phyloP scores from a whole-genome alignment of 1,139 yeast species.

The Saccharomyces hybrid region DNA sequence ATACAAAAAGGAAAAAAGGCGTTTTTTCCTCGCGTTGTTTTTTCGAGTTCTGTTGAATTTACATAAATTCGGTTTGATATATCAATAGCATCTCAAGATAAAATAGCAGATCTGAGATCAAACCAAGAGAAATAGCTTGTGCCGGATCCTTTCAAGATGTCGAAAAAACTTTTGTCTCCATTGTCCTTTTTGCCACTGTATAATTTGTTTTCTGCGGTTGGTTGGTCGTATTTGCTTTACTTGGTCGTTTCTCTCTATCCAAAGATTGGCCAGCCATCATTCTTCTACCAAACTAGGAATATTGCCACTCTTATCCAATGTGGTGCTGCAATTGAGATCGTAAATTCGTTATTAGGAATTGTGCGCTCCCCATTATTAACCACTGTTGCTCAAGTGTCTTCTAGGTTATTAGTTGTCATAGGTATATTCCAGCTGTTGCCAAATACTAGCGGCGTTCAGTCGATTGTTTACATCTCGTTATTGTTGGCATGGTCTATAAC shows the following conservation, averaged over 20 bases:
- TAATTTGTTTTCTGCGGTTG: slow-evolving; percentile 56
- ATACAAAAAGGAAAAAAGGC: neutral
- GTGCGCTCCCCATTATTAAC: slow-evolving; percentile 83
- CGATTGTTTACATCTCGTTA: slow-evolving; percentile 59
- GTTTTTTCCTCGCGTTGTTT: neutral
- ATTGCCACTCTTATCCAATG: slow-evolving; percentile 68
- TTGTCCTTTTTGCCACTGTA: slow-evolving; percentile 37
- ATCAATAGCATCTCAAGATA: too few relatives aligned
- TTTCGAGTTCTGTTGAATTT: neutral
- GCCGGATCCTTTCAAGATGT: slow-evolving; percentile 7
- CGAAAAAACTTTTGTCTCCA: slow-evolving; percentile 17
- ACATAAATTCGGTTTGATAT: neutral
- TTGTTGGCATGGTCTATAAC: slow-evolving; percentile 84
- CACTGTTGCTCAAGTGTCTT: slow-evolving; percentile 77
- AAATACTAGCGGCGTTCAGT: slow-evolving; percentile 44
- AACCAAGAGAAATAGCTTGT: too few relatives aligned
- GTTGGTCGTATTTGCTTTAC: slow-evolving; percentile 57
- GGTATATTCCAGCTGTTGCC: slow-evolving; percentile 78
- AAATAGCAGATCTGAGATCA: too few relatives aligned
- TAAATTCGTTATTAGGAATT: slow-evolving; percentile 67
- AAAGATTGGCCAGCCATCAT: slow-evolving; percentile 46
- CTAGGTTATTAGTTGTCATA: slow-evolving; percentile 74
- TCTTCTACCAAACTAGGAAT: slow-evolving; percentile 52
- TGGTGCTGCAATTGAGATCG: slow-evolving; percentile 74
- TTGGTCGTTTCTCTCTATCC: slow-evolving; percentile 40